These are phyloP conservation scores for Candida easanensis DNA, from an alignment of 805 yeast species.

Conservation along the genomic window DNA sequence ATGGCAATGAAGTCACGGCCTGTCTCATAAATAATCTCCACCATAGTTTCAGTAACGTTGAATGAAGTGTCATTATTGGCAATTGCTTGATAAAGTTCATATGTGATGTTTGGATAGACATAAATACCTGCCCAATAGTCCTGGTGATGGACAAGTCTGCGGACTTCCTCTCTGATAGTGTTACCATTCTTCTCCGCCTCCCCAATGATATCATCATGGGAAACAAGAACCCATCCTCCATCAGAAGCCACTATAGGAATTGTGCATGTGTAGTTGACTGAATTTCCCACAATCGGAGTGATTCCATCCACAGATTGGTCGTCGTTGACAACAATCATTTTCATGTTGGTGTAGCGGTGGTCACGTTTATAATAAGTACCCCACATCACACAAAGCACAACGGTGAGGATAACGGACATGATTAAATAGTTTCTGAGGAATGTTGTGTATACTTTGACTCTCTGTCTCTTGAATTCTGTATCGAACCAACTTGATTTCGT, in stretches of 20 bases:
- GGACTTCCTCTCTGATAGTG: slow-evolving; percentile 32
- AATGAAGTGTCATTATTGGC: slow-evolving; percentile 14
- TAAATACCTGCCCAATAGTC: slow-evolving; percentile 58
- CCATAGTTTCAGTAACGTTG: slow-evolving; percentile 21
- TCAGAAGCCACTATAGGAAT: slow-evolving; percentile 6
- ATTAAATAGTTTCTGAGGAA: slow-evolving; percentile 21
- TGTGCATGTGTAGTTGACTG: slow-evolving; percentile 6
- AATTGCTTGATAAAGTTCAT: slow-evolving; percentile 26
- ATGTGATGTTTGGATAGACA: slow-evolving; percentile 45
- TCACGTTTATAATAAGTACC: slow-evolving; percentile 23
- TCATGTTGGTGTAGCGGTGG: slow-evolving; percentile 15
- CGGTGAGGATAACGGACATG: slow-evolving; percentile 23
- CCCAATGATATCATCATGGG: slow-evolving; percentile 22
- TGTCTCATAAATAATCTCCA: slow-evolving; percentile 51
- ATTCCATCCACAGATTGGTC: slow-evolving; percentile 17
- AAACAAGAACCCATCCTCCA: slow-evolving; percentile 30
- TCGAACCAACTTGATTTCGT: slow-evolving; percentile 24
- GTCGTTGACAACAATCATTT: slow-evolving; percentile 22
- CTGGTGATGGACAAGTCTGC: slow-evolving; percentile 48
- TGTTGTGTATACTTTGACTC: slow-evolving; percentile 17
- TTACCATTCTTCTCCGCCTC: slow-evolving; percentile 19
- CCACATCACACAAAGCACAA: slow-evolving; percentile 29
- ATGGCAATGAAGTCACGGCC: slow-evolving; percentile 58
- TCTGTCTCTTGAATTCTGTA: slow-evolving; percentile 16
- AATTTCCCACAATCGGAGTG: slow-evolving; percentile 19